Evolutionary conservation across 495 filamentous ascomycete species (phyloP).

Genomic region (Penicillium ucsense): DNA sequence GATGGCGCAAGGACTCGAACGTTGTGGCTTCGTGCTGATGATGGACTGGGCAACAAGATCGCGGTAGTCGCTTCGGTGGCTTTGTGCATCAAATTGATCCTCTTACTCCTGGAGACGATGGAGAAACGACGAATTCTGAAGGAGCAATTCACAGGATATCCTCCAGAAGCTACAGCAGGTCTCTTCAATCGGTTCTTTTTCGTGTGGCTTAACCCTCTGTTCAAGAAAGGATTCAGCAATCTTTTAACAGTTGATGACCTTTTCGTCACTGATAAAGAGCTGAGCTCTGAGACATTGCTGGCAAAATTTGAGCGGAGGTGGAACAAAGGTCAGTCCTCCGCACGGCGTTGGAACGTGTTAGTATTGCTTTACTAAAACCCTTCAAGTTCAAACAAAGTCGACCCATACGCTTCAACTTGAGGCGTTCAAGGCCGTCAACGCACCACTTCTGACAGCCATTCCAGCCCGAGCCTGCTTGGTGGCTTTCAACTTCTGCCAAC

Average conservation of each 20-base stretch:
- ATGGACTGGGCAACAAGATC: conserved; percentile 22
- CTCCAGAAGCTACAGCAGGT: conserved; percentile 51
- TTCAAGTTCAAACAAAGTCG: conserved; percentile 19
- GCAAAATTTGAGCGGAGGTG: conserved; percentile 22
- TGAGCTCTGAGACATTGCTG: conserved; percentile 33
- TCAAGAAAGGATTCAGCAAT: conserved; percentile 38
- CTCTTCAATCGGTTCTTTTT: conserved; percentile 44
- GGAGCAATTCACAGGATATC: conserved; percentile 29
- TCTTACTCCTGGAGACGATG: conserved; percentile 44
- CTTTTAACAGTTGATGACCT: conserved; percentile 38
- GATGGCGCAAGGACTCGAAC: conserved; percentile 48
- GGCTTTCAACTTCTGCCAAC: conserved; percentile 54
- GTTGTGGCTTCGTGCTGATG: conserved; percentile 42
- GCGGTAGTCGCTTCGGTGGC: conserved; percentile 39
- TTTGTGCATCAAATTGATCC: conserved; percentile 36
- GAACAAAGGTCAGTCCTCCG: conserved; percentile 15
- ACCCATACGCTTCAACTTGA: conserved; percentile 37
- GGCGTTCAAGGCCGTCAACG: conserved; percentile 37
- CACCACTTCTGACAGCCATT: conserved; percentile 37
- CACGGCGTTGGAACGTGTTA: too few relatives aligned
- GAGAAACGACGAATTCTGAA: conserved; percentile 44
- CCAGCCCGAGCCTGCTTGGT: conserved; percentile 45
- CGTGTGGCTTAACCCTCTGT: conserved; percentile 50
- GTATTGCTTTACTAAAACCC: conserved; percentile 7
- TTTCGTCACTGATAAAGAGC: conserved; percentile 32